A percentile compares a stretch with the other conserved stretches of the same genome.
These are phyloP conservation scores for Collariella sp. DNA, from an alignment of 495 filamentous ascomycete genomes.

Conservation along the genomic window DNA sequence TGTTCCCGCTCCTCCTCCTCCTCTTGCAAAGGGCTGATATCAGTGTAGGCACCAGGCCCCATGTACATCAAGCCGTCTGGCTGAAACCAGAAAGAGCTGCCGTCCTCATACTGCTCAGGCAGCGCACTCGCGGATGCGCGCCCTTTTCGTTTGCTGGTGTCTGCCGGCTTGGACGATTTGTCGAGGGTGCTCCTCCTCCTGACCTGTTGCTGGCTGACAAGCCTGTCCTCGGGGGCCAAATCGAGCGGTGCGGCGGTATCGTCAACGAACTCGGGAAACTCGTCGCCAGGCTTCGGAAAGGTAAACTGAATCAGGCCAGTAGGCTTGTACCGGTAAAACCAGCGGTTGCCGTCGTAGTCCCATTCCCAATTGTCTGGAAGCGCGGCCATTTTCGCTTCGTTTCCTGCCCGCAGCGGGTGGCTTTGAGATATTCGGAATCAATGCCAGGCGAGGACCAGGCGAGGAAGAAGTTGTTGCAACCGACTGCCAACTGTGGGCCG, in stretches of 20 bases:
- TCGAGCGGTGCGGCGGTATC: constrained; percentile 26
- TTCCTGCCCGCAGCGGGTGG: not conserved
- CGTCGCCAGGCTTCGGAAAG: constrained; percentile 42
- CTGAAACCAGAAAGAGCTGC: constrained; percentile 29
- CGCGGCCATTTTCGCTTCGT: constrained; percentile 20
- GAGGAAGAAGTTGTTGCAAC: no score
- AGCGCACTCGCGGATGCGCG: constrained; percentile 8
- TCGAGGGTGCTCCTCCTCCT: constrained; percentile 22
- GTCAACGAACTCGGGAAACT: constrained; percentile 40
- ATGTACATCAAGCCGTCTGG: constrained; percentile 37
- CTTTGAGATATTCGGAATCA: not conserved
- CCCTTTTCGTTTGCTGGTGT: constrained; percentile 5
- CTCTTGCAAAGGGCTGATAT: constrained; percentile 29
- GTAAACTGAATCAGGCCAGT: constrained; percentile 41
- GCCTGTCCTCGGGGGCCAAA: constrained; percentile 30
- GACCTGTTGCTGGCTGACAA: constrained; percentile 30
- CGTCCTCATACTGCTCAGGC: constrained; percentile 15
- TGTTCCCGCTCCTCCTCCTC: constrained; percentile 18
- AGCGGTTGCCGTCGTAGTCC: constrained; percentile 42
- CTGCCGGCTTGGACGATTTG: not conserved
- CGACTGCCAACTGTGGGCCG: not conserved
- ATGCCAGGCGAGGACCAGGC: not conserved
- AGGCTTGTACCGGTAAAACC: constrained; percentile 40
- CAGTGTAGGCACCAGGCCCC: constrained; percentile 31
- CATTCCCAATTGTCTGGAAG: constrained; percentile 42